Conservation (phyloP, 2,329 filamentous ascomycete genomes). For the Zarea fungicola region DNA sequence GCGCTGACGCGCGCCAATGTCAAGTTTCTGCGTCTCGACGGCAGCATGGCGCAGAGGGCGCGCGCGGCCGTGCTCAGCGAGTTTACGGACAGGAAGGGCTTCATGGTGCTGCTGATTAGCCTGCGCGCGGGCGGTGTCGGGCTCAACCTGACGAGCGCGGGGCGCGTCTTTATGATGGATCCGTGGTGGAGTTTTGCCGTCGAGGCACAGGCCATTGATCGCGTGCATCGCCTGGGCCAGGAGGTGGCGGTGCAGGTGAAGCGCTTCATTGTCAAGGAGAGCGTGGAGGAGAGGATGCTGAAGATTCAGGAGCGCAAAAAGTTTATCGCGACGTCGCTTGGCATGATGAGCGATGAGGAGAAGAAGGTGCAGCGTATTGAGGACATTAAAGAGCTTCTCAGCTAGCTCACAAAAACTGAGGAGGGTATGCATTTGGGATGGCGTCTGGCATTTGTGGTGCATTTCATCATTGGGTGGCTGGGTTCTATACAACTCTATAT, state of each 20-base stretch:
- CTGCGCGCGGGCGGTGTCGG: conserved; percentile 89
- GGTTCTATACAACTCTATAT: neutral
- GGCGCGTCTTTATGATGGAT: conserved; percentile 97
- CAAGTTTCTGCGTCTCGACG: conserved; percentile 81
- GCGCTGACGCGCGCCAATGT: conserved; percentile 70
- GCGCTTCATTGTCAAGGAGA: conserved; percentile 82
- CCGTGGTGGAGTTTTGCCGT: conserved; percentile 99
- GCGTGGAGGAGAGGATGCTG: conserved; percentile 94
- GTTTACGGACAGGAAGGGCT: conserved; percentile 58
- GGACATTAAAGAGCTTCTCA: conserved; percentile 87
- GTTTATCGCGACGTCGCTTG: conserved; percentile 89
- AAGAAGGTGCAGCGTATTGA: conserved; percentile 86
- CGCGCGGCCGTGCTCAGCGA: conserved; percentile 71
- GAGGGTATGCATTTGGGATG: neutral
- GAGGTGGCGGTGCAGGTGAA: conserved; percentile 78
- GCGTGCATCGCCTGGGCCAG: conserved; percentile 96
- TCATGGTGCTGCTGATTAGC: conserved; percentile 74
- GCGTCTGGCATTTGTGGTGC: neutral
- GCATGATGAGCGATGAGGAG: conserved; percentile 93
- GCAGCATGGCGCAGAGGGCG: conserved; percentile 79
- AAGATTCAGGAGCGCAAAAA: conserved; percentile 92
- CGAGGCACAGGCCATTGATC: conserved; percentile 95
- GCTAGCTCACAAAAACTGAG: conserved; percentile 36
- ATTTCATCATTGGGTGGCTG: neutral
- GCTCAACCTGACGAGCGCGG: conserved; percentile 84